A percentile compares a stretch with the other conserved stretches of the same genome.
phyloP scores from a whole-genome alignment of 345 rosid species.

The Brassica juncea region DNA sequence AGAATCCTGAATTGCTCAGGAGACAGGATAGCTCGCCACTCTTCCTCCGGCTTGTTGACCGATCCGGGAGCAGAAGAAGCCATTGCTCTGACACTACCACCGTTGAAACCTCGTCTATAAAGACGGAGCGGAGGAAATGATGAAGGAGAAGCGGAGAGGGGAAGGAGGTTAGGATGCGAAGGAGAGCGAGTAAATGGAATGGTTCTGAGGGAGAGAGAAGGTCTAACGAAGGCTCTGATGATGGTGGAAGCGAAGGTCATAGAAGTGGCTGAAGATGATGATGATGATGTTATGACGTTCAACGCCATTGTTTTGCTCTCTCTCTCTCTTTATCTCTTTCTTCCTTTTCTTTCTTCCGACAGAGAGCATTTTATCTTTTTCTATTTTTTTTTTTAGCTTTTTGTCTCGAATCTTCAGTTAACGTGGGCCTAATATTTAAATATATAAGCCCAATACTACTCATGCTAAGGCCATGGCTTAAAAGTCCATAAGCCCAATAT shows the following conservation, averaged over 20 bases:
- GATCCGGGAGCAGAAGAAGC: constrained; percentile 53
- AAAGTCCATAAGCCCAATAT: too few species aligned
- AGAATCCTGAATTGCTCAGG: constrained; percentile 84
- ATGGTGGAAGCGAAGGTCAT: constrained; percentile 23
- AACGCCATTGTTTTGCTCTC: constrained; percentile 41
- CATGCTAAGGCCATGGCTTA: not conserved
- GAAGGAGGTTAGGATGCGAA: constrained; percentile 19
- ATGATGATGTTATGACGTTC: constrained; percentile 37
- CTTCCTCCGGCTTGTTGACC: constrained; percentile 75
- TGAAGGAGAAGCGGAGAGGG: constrained; percentile 32
- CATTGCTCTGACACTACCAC: constrained; percentile 55
- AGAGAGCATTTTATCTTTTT: not conserved
- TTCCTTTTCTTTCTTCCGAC: not conserved
- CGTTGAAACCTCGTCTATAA: constrained; percentile 45
- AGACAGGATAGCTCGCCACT: constrained; percentile 82
- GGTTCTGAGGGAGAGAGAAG: constrained; percentile 7
- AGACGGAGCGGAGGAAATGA: not conserved
- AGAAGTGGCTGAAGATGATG: constrained; percentile 40
- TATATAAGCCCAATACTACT: constrained; percentile 7
- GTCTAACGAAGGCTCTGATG: constrained; percentile 16
- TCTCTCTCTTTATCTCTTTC: not conserved
- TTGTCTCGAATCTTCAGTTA: not conserved
- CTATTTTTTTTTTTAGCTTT: not conserved
- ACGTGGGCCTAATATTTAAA: constrained; percentile 5
- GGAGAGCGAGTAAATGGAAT: constrained; percentile 21